Conservation (phyloP, 306 rosid species). For the Rosa multiflora region DNA sequence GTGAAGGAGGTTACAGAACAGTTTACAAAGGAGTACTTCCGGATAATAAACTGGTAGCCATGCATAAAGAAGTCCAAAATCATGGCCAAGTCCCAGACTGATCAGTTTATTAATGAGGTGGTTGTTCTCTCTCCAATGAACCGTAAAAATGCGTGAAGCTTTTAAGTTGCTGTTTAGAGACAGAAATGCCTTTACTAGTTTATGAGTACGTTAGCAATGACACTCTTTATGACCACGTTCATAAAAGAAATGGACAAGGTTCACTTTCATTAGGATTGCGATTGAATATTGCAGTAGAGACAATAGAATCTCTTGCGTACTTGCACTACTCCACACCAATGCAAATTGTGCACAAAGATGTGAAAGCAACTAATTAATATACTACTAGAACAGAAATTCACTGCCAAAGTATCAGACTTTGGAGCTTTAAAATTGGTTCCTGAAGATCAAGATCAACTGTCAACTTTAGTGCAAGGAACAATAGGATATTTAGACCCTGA, state of each 20-base stretch:
- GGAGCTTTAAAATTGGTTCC: constrained; percentile 17
- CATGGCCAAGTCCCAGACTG: no score
- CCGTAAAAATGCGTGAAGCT: no score
- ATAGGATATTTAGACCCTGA: constrained; percentile 24
- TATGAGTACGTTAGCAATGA: no score
- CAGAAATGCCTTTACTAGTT: no score
- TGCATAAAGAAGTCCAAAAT: no score
- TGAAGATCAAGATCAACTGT: constrained; percentile 1
- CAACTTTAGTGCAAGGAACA: constrained; percentile 32
- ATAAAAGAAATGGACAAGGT: background rate
- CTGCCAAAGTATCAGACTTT: background rate
- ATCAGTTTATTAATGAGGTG: no score
- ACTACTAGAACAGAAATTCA: background rate
- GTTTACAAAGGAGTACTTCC: no score
- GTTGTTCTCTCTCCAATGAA: no score
- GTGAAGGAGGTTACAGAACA: no score
- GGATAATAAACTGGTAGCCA: no score
- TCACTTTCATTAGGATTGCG: constrained; percentile 13
- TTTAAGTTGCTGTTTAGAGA: no score
- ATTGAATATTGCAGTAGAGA: constrained; percentile 19
- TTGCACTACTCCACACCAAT: constrained; percentile 9
- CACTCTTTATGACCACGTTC: no score
- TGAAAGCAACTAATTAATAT: background rate
- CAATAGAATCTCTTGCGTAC: constrained; percentile 15
- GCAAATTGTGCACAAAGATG: constrained; percentile 16